A percentile compares a stretch with the other conserved stretches of the same genome.
Conservation (phyloP, 768 basidiomycete species). For the Lactifluus volemus region DNA sequence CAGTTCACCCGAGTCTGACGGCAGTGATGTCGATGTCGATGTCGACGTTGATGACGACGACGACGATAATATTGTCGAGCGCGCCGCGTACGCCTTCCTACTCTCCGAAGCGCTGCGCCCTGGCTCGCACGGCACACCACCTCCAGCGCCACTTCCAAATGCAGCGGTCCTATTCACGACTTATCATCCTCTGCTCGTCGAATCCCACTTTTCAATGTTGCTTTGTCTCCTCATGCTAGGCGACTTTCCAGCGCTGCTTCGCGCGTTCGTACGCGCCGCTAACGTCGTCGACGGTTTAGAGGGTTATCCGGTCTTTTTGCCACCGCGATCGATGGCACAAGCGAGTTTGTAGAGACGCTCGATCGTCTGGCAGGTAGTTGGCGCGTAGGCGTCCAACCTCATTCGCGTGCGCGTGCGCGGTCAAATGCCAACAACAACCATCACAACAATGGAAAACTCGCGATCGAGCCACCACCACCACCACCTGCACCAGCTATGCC, state of each 20-base stretch:
- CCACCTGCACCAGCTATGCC: neutral
- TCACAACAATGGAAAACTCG: slow-evolving; percentile 33
- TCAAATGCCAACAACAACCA: slow-evolving; percentile 18
- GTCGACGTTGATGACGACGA: neutral
- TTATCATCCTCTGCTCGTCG: slow-evolving; percentile 84
- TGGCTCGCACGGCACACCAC: slow-evolving; percentile 36
- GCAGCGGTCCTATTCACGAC: slow-evolving; percentile 68
- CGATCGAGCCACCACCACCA: slow-evolving; percentile 32
- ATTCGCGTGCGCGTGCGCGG: slow-evolving; percentile 37
- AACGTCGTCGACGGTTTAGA: slow-evolving; percentile 72
- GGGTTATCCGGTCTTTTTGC: slow-evolving; percentile 82
- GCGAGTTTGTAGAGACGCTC: slow-evolving; percentile 79
- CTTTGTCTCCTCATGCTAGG: slow-evolving; percentile 71
- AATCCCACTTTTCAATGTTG: slow-evolving; percentile 76
- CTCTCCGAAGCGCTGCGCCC: slow-evolving; percentile 62
- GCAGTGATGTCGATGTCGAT: no score
- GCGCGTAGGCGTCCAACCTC: slow-evolving; percentile 54
- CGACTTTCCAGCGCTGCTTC: slow-evolving; percentile 54
- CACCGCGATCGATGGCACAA: slow-evolving; percentile 82
- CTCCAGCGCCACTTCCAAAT: slow-evolving; percentile 30
- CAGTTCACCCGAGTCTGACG: neutral
- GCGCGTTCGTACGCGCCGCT: slow-evolving; percentile 58
- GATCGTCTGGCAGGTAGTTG: slow-evolving; percentile 76
- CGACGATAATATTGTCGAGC: slow-evolving; percentile 37
- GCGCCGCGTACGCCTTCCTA: slow-evolving; percentile 58